Percentiles rank a stretch among this genome's conserved stretches.
Evolutionary conservation across 2,329 filamentous ascomycete species (phyloP).

Genomic region (Ophiostoma triangulosporum): DNA sequence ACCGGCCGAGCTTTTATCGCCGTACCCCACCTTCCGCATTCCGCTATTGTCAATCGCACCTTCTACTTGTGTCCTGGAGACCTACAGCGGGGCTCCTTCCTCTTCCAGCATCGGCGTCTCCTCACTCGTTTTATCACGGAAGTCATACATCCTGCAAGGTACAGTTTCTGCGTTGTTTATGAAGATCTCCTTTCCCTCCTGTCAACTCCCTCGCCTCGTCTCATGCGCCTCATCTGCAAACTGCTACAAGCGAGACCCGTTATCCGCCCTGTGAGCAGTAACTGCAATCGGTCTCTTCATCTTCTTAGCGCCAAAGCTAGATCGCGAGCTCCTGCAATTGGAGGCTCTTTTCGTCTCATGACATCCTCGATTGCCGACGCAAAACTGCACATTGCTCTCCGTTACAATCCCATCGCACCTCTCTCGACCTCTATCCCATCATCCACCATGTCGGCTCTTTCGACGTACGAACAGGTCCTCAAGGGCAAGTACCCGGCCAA

Average conservation of each 20-base stretch:
- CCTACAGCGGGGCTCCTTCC: slow-evolving; percentile 8
- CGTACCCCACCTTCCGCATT: background rate
- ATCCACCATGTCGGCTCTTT: slow-evolving; percentile 7
- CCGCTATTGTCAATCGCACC: background rate
- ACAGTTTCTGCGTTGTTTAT: too few species aligned
- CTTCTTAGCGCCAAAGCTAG: background rate
- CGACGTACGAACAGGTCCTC: slow-evolving; percentile 30
- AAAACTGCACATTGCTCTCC: background rate
- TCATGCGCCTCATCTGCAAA: slow-evolving; percentile 2
- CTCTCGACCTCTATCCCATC: background rate
- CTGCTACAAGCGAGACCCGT: background rate
- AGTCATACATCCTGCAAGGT: background rate
- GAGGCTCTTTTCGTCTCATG: background rate
- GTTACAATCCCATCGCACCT: background rate
- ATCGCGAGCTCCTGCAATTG: background rate
- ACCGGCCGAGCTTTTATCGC: background rate
- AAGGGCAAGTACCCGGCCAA: slow-evolving; percentile 69
- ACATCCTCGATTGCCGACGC: background rate
- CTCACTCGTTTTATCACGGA: background rate
- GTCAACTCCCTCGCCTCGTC: too few species aligned
- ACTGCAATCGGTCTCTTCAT: background rate
- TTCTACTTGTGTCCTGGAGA: background rate
- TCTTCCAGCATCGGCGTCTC: slow-evolving; percentile 2
- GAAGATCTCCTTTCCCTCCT: too few species aligned
- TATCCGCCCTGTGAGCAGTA: background rate